Conservation (phyloP, 306 rosid genomes). For the Medicago lupulina region DNA sequence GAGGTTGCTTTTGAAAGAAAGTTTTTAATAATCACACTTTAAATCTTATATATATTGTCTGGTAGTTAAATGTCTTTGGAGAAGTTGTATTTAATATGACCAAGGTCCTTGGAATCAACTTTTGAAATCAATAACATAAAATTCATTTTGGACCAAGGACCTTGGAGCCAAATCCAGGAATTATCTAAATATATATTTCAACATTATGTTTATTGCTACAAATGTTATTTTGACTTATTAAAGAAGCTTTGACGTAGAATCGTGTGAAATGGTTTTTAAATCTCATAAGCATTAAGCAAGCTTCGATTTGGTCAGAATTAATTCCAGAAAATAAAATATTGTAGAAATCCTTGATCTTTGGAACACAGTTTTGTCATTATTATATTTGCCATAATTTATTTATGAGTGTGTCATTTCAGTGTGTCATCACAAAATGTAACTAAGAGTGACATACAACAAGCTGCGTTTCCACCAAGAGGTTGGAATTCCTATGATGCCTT, state of each 20-base stretch:
- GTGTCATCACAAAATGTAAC: slow-evolving; percentile 52
- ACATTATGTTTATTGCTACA: too few relatives aligned
- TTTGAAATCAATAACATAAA: too few relatives aligned
- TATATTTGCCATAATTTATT: not conserved
- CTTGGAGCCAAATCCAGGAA: not conserved
- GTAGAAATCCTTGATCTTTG: slow-evolving; percentile 10
- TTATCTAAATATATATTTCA: too few relatives aligned
- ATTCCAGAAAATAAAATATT: slow-evolving; percentile 22
- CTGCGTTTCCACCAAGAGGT: slow-evolving; percentile 86
- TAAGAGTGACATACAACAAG: slow-evolving; percentile 45
- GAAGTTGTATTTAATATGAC: not conserved
- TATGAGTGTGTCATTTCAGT: slow-evolving; percentile 48
- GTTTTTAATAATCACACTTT: too few relatives aligned
- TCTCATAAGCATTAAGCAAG: too few relatives aligned
- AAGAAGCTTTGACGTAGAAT: too few relatives aligned
- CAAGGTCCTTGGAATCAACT: too few relatives aligned
- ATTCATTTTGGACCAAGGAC: not conserved
- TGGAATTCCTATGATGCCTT: slow-evolving; percentile 97
- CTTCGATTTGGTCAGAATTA: not conserved
- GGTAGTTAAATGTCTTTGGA: too few relatives aligned
- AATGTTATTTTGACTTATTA: too few relatives aligned
- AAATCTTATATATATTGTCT: too few relatives aligned
- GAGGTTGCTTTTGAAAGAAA: too few relatives aligned
- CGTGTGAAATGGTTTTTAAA: too few relatives aligned
- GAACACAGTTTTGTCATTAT: slow-evolving; percentile 7